Evolutionary conservation across 2,329 filamentous ascomycete species (phyloP).

Genomic region (Podosphaera fusca): DNA sequence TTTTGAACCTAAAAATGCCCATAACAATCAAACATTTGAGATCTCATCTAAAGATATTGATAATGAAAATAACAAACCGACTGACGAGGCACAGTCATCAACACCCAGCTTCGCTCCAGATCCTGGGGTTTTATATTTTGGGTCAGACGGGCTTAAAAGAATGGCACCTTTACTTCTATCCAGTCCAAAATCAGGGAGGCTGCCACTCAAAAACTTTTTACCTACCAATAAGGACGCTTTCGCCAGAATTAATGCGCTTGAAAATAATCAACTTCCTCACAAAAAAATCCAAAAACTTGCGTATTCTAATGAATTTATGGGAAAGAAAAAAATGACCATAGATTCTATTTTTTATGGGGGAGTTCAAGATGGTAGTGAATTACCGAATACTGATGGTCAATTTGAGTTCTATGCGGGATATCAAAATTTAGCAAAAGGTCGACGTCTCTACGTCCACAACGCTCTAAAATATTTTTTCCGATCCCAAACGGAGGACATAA

Average conservation of each 20-base stretch:
- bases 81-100: background rate
- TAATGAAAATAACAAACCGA: slow-evolving; percentile 1
- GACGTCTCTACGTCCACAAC: slow-evolving; percentile 21
- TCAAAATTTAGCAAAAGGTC: slow-evolving; percentile 20
- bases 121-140: slow-evolving; percentile 6
- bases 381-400: slow-evolving; percentile 11
- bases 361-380: slow-evolving; percentile 11
- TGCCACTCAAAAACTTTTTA: background rate
- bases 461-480: slow-evolving; percentile 21
- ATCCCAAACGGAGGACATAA: slow-evolving; percentile 4
- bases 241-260: no score
- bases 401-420: slow-evolving; percentile 9
- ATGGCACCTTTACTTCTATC: slow-evolving; percentile 6
- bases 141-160: slow-evolving; percentile 8
- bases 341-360: slow-evolving; percentile 21
- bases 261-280: background rate
- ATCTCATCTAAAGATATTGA: slow-evolving; percentile 10
- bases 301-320: slow-evolving; percentile 16
- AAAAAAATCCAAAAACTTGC: background rate
- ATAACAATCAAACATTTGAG: slow-evolving; percentile 4
- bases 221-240: background rate
- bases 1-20: slow-evolving; percentile 4
- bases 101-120: background rate
- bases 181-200: background rate
- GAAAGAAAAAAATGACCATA: slow-evolving; percentile 17